These are phyloP conservation scores for Phytophthora multivora DNA, from an alignment of 352 stramenopile species.

Conservation along the genomic window DNA sequence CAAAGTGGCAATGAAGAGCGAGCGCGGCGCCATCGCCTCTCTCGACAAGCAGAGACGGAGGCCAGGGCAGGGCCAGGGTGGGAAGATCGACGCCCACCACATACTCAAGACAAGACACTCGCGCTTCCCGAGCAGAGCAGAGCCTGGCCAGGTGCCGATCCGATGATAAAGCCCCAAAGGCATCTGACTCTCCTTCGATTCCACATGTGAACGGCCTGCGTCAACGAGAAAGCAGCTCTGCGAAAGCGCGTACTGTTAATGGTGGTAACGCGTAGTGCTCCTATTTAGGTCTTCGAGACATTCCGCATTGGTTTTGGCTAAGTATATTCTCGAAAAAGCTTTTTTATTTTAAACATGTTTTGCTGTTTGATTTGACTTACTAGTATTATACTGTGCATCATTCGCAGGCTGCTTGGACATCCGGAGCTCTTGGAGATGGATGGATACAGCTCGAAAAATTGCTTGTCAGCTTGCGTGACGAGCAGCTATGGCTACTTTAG, in stretches of 20 bases:
- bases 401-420: slow-evolving; percentile 1
- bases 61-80: slow-evolving; percentile 24
- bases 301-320: not conserved
- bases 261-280: slow-evolving; percentile 2
- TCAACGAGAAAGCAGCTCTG: no score
- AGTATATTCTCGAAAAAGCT: slow-evolving; percentile 7
- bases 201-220: slow-evolving; percentile 18
- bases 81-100: slow-evolving; percentile 17
- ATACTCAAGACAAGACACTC: slow-evolving; percentile 35
- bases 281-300: not conserved
- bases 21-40: slow-evolving; percentile 5
- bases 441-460: slow-evolving; percentile 3
- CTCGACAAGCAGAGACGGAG: slow-evolving; percentile 22
- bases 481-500: not conserved
- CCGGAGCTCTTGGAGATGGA: not conserved
- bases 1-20: slow-evolving; percentile 35
- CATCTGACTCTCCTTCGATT: slow-evolving; percentile 36
- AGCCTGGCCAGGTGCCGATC: slow-evolving; percentile 26
- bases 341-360: not conserved
- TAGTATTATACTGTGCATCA: no score
- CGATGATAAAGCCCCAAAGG: slow-evolving; percentile 25
- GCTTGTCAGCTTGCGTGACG: not conserved
- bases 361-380: not conserved
- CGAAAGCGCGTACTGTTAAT: no score
- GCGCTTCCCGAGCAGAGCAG: slow-evolving; percentile 14